Percentiles rank a stretch among this genome's conserved stretches.
Evolutionary conservation across 2,329 filamentous ascomycete genomes (phyloP).

Genomic region (Diplodia scrobiculata): DNA sequence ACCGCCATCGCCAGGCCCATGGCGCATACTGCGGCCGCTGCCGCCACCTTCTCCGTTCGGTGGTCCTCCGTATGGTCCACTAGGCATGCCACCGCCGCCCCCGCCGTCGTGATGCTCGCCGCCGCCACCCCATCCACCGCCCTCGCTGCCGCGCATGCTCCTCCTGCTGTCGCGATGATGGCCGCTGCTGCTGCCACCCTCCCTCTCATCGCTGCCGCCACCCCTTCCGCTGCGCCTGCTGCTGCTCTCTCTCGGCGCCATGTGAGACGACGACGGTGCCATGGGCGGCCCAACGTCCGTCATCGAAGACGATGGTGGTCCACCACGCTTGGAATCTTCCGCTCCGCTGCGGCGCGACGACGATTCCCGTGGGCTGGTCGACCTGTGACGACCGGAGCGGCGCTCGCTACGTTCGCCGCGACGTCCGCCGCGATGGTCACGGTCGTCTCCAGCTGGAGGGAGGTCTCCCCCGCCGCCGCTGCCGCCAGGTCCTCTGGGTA

Average conservation of each 20-base stretch:
- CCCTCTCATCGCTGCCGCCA: not conserved
- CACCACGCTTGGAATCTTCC: slow-evolving; percentile 1
- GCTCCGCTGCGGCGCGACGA: not conserved
- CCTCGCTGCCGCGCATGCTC: not conserved
- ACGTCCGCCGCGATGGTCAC: slow-evolving; percentile 16
- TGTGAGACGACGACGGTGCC: not conserved
- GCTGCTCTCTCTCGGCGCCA: slow-evolving; percentile 1
- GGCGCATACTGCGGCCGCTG: not conserved
- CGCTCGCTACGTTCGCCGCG: slow-evolving; percentile 17
- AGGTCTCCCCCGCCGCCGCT: not conserved
- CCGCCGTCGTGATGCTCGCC: not conserved
- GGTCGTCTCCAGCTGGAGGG: not conserved
- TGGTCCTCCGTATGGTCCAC: not conserved
- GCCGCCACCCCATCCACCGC: not conserved
- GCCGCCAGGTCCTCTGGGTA: slow-evolving; percentile 8
- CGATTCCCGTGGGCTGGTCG: slow-evolving; percentile 16
- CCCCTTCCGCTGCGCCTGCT: not conserved
- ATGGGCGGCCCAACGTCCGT: not conserved
- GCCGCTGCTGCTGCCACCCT: slow-evolving; percentile 10
- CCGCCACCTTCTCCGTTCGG: slow-evolving; percentile 3
- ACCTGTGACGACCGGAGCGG: slow-evolving; percentile 17
- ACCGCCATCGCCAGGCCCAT: slow-evolving; percentile 1
- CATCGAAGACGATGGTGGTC: not conserved
- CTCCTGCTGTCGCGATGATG: not conserved
- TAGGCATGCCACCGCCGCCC: not conserved